These are phyloP conservation scores for Ogataea paraovalis DNA, from an alignment of 805 yeast genomes.

Conservation along the genomic window DNA sequence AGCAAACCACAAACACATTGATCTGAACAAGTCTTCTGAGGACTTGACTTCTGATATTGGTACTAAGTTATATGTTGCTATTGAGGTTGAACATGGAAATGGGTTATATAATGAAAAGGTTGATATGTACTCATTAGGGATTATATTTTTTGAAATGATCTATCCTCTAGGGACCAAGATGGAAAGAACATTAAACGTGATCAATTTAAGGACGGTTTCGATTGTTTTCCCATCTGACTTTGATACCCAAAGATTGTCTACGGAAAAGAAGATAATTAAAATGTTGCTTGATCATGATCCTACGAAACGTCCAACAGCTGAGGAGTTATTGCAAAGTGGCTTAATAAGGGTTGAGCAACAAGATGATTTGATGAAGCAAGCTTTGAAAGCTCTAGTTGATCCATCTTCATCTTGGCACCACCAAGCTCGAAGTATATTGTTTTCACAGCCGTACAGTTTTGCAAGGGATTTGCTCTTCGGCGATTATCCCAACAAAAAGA, in stretches of 20 bases:
- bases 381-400: constrained; percentile 77
- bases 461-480: constrained; percentile 87
- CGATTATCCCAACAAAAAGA: constrained; percentile 29
- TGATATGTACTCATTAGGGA: constrained; percentile 92
- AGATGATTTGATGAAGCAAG: constrained; percentile 85
- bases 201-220: constrained; percentile 52
- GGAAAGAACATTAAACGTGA: constrained; percentile 82
- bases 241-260: constrained; percentile 41
- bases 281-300: constrained; percentile 78
- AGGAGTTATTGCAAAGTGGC: constrained; percentile 71
- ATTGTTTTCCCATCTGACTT: constrained; percentile 74
- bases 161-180: constrained; percentile 82
- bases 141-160: constrained; percentile 94
- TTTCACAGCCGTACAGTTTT: constrained; percentile 77
- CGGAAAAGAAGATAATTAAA: constrained; percentile 65
- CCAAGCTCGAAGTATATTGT: constrained; percentile 82
- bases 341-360: constrained; percentile 84
- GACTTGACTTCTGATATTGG: constrained; percentile 93
- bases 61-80: constrained; percentile 88
- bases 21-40: constrained; percentile 39
- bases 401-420: constrained; percentile 94
- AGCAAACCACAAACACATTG: constrained; percentile 10
- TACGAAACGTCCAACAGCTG: constrained; percentile 72
- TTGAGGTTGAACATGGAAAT: constrained; percentile 72
- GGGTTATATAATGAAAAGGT: constrained; percentile 88